phyloP scores from a whole-genome alignment of 2,329 filamentous ascomycete species.

The Colletotrichum falcatum region DNA sequence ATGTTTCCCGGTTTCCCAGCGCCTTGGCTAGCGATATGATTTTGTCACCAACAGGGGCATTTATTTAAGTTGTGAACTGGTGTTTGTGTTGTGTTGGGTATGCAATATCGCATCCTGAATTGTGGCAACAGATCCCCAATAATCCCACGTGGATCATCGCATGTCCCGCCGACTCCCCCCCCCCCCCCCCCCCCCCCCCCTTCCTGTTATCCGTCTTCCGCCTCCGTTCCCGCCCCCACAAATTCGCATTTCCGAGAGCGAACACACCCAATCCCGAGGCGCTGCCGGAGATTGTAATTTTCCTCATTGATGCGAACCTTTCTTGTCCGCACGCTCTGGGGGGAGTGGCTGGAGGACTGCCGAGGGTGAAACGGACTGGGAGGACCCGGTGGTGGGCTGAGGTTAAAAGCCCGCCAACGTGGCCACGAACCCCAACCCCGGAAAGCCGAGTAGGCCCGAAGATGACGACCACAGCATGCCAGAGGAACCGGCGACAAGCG shows the following conservation, averaged over 20 bases:
- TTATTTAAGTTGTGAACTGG: neutral
- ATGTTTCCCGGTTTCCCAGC: neutral
- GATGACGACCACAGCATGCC: neutral
- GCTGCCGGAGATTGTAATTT: neutral
- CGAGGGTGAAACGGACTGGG: neutral
- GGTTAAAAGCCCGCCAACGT: neutral
- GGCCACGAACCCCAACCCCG: neutral
- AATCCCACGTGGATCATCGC: neutral
- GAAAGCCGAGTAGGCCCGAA: conserved; percentile 1
- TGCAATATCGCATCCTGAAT: neutral
- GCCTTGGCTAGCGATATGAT: neutral
- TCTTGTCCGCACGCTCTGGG: neutral
- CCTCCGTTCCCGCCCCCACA: neutral
- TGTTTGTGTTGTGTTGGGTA: neutral
- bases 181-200: too few relatives aligned
- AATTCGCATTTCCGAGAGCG: neutral
- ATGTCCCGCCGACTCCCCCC: too few relatives aligned
- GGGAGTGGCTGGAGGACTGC: neutral
- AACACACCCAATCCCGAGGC: neutral
- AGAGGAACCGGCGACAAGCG: neutral
- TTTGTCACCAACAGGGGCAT: neutral
- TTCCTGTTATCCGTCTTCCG: neutral
- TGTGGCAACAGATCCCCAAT: neutral
- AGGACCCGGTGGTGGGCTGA: neutral
- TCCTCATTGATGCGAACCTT: neutral